phyloP scores from a whole-genome alignment of 495 filamentous ascomycete species.

The Podospora bellae-mahoneyi region DNA sequence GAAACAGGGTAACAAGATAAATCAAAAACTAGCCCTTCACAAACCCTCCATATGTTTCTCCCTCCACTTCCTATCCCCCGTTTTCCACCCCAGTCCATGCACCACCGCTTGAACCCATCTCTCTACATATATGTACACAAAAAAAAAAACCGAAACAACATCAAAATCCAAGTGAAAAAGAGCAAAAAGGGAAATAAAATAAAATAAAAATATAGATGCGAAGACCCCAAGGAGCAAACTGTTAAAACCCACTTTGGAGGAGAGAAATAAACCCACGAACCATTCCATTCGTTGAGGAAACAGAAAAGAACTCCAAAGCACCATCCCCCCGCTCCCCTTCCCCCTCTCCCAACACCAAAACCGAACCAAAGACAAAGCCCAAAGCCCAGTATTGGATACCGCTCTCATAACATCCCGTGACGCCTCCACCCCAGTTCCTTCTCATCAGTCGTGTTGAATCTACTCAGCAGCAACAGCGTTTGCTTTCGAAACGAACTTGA shows the following conservation, averaged over 20 bases:
- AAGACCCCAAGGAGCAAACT: neutral
- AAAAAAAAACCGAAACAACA: neutral
- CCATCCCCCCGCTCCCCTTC: neutral
- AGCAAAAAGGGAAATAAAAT: neutral
- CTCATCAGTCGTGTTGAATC: neutral
- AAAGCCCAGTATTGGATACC: neutral
- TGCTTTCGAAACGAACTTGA: neutral
- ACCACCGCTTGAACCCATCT: neutral
- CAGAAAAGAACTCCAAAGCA: neutral
- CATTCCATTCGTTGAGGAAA: neutral
- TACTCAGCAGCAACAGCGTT: neutral
- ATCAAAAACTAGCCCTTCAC: neutral
- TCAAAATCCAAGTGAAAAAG: slow-evolving; percentile 3
- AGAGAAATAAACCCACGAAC: neutral
- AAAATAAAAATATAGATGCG: neutral
- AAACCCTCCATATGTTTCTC: too few species aligned
- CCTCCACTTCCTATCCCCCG: neutral
- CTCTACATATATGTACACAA: slow-evolving; percentile 6
- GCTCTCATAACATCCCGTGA: neutral
- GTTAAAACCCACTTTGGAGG: neutral
- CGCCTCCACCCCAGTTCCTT: neutral
- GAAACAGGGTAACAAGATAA: neutral
- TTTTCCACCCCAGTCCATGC: neutral
- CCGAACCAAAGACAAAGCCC: slow-evolving; percentile 3
- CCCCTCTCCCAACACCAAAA: neutral